Evolutionary conservation across 164 flowering plant species (phyloP), one percentile per base, ranked within the genome.

Genomic region (Kalanchoe fedtschenkoi): DNA sequence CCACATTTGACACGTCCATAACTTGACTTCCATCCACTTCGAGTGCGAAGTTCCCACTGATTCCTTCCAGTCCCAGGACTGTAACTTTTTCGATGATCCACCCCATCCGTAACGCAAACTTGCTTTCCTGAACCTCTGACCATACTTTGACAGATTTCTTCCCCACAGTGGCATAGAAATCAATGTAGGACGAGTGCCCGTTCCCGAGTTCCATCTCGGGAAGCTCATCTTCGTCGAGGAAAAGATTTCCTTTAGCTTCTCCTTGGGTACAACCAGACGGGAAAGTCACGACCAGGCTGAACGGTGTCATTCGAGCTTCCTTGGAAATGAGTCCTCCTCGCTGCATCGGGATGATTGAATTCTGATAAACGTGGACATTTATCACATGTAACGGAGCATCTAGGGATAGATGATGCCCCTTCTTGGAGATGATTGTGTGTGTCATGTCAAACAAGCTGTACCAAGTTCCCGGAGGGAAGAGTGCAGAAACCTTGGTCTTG

Each of bases 381-480:
- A n/a, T n/a, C n/a, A n/a, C n/a, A n/a, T n/a, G n/a, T n/a, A n/a
- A n/a, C n/a, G n/a, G n/a, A n/a, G n/a, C n/a, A n/a, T n/a, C n/a
- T n/a, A n/a, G n/a, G n/a, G n/a, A n/a, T n/a, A n/a, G n/a, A n/a
- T n/a, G n/a, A n/a, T n/a, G 17, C 2, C 46, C 46, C 46, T 42
- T 19, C 5, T 42, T 42, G 14, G 61, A 58, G 38, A 58, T 37
- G 28, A 34, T 32, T 34, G 41, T 58, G 21, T 58, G 42, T 9
- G 61, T 34, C 61, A 34, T 34, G 41, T 58, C 61, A 58, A 88
- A 88, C 21, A 91, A n/a, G 60, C 68, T 79, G 79, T 81, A 91
- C 97, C 97, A 91, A 33, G 78, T 75, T 4, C 97, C 97, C 0
- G 83, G 85, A 3, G 95, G 89, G 66, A n/a, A n/a, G n/a, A n/a